Percentiles rank a stretch among this genome's conserved stretches.
These are phyloP conservation scores for Symbiodinium pilosum DNA, from an alignment of 73 alveolate species.

Conservation along the genomic window DNA sequence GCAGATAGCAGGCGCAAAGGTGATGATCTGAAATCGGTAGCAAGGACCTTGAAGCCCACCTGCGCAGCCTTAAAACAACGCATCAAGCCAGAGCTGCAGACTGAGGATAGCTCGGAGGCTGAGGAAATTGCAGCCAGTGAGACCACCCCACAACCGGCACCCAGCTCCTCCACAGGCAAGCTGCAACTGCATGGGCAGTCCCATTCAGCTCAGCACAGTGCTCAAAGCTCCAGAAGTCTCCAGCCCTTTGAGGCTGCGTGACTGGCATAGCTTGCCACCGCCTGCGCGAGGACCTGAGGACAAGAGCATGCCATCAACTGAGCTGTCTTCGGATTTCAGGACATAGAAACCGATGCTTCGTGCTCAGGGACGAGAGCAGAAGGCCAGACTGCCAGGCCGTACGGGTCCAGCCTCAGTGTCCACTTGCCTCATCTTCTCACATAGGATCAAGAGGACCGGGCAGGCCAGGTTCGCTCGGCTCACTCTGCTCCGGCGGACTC, in stretches of 20 bases:
- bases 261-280: conserved; percentile 33
- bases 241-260: neutral
- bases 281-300: conserved; percentile 55
- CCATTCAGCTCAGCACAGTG: neutral
- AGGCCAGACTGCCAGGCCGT: conserved; percentile 56
- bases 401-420: conserved; percentile 44
- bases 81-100: neutral
- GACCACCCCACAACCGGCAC: conserved; percentile 79
- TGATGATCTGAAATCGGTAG: conserved; percentile 44
- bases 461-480: too few relatives aligned
- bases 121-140: neutral
- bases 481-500: too few relatives aligned
- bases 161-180: conserved; percentile 11
- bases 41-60: conserved; percentile 33
- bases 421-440: too few relatives aligned
- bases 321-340: neutral
- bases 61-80: conserved; percentile 26
- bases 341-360: neutral
- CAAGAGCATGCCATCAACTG: neutral
- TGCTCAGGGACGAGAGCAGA: conserved; percentile 31
- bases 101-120: neutral
- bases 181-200: neutral
- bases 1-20: conserved; percentile 36
- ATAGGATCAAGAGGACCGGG: too few relatives aligned
- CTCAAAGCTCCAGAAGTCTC: neutral